Evolutionary conservation across 192 early-diverging fungal species (phyloP).

Genomic region (Podochytrium sp.): DNA sequence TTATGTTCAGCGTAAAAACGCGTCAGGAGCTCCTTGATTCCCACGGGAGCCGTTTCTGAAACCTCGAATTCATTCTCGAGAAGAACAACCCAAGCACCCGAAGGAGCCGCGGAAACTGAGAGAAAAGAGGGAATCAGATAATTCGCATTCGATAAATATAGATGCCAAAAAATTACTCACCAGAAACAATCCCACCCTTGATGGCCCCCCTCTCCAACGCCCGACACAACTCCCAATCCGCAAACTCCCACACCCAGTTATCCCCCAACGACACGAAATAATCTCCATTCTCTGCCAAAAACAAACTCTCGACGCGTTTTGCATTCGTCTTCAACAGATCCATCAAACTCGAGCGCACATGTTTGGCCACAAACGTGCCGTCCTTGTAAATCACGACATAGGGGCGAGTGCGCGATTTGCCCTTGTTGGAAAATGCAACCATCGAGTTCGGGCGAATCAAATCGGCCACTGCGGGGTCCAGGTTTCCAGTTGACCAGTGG

Average conservation of each 20-base stretch:
- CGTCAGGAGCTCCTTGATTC: no score
- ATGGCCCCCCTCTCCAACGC: not conserved
- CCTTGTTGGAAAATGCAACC: not conserved
- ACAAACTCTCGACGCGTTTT: not conserved
- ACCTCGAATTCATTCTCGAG: no score
- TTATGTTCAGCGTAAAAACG: no score
- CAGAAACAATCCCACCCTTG: not conserved
- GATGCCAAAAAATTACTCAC: no score
- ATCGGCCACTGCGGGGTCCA: not conserved
- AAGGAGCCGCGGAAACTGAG: no score
- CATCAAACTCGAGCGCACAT: not conserved
- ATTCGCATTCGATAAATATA: not conserved
- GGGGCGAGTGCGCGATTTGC: not conserved
- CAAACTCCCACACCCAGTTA: not conserved
- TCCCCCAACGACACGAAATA: conserved; percentile 1
- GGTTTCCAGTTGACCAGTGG: not conserved
- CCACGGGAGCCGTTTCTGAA: no score
- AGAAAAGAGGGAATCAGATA: no score
- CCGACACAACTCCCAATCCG: not conserved
- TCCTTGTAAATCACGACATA: not conserved
- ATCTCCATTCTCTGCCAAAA: not conserved
- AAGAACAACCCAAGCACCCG: no score
- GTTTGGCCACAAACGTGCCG: not conserved
- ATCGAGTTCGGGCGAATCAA: not conserved
- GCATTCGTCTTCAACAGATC: not conserved